Evolutionary conservation across 345 rosid genomes (phyloP).

Genomic region (Brassica rapa): DNA sequence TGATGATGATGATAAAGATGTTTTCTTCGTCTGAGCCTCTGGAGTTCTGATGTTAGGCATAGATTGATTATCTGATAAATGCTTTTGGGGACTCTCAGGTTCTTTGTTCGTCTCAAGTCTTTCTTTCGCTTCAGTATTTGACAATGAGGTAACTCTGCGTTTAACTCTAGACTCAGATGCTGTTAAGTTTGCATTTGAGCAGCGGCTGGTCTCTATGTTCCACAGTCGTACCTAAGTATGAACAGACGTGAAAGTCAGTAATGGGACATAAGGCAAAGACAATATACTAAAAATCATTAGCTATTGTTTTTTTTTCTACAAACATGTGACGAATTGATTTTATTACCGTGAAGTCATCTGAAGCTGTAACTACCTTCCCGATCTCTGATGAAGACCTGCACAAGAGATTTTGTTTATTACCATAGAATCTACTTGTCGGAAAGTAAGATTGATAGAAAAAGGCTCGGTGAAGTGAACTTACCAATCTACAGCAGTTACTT

Average conservation of each 20-base stretch:
- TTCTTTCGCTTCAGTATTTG: conserved; percentile 47
- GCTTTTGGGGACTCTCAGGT: conserved; percentile 33
- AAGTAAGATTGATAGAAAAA: neutral
- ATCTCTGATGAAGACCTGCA: conserved; percentile 65
- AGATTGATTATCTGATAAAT: conserved; percentile 32
- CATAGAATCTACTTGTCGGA: neutral
- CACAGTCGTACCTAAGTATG: conserved; percentile 67
- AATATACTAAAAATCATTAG: neutral
- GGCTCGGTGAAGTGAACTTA: conserved; percentile 34
- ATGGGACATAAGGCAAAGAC: neutral
- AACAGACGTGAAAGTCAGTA: conserved; percentile 10
- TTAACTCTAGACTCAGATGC: conserved; percentile 48
- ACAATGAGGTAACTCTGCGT: conserved; percentile 72
- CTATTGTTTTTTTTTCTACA: neutral
- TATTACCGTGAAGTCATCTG: conserved; percentile 85
- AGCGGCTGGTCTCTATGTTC: conserved; percentile 53
- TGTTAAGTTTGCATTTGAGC: conserved; percentile 42
- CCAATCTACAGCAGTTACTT: conserved; percentile 95
- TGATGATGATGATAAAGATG: conserved; percentile 9
- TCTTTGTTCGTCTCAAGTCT: conserved; percentile 46
- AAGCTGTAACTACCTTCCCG: conserved; percentile 72
- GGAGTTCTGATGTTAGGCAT: conserved; percentile 52
- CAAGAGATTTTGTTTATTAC: conserved; percentile 12
- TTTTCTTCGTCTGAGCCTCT: conserved; percentile 50
- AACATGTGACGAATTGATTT: conserved; percentile 2